phyloP scores from a whole-genome alignment of 1,284 basidiomycete species.

The Rhodotorula sp. region DNA sequence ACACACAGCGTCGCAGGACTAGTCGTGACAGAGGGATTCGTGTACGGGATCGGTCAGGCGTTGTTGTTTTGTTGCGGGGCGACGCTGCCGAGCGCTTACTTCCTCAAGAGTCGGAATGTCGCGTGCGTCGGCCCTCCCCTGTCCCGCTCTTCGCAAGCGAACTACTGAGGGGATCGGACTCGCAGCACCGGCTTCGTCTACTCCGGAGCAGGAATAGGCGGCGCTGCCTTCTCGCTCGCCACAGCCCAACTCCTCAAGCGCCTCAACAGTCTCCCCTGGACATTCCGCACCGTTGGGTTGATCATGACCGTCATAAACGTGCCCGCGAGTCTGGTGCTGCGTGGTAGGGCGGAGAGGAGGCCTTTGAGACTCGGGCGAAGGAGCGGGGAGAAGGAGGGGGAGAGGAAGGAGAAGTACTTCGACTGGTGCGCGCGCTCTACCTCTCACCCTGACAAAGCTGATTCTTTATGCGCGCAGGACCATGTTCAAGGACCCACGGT shows the following conservation, averaged over 20 bases:
- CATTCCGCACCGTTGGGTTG: conserved; percentile 13
- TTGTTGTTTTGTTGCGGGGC: conserved; percentile 20
- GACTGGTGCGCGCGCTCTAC: conserved; percentile 9
- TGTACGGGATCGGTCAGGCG: conserved; percentile 24
- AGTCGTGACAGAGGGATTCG: conserved; percentile 17
- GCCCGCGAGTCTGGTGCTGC: conserved; percentile 8
- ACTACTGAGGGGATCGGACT: rapidly evolving
- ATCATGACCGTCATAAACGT: conserved; percentile 22
- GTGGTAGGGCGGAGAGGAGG: not conserved
- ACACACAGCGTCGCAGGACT: conserved; percentile 14
- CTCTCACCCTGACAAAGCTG: too few species aligned
- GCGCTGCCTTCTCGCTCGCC: conserved; percentile 19
- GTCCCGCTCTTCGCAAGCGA: not conserved
- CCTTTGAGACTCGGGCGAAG: not conserved
- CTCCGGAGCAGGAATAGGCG: conserved; percentile 23
- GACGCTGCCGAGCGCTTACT: conserved; percentile 24
- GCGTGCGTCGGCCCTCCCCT: conserved; percentile 1
- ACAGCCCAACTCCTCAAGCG: conserved; percentile 10
- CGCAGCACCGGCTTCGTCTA: conserved; percentile 21
- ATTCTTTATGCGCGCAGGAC: not conserved
- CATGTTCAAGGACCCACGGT: conserved; percentile 21
- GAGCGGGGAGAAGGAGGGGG: too few species aligned
- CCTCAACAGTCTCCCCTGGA: conserved; percentile 14
- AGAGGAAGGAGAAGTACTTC: conserved; percentile 8
- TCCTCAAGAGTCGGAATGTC: conserved; percentile 22